Percentiles rank a stretch among this genome's conserved stretches.
phyloP scores from a whole-genome alignment of 805 yeast species.

The Candida germanica region DNA sequence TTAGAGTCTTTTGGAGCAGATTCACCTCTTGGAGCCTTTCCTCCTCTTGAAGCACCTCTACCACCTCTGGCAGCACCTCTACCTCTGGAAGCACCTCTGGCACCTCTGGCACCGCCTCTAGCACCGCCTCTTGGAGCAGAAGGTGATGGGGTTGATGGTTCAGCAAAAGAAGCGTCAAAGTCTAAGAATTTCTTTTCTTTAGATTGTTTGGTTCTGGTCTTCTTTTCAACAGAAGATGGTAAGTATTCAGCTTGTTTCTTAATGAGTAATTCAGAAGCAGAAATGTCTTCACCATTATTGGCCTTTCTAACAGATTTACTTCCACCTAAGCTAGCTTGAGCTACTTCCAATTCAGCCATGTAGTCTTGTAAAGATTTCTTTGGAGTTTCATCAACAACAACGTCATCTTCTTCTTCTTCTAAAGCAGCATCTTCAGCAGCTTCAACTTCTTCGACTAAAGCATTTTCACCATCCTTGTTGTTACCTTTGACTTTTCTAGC shows the following conservation, averaged over 20 bases:
- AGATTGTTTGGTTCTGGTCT: slow-evolving; percentile 64
- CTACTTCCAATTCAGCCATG: slow-evolving; percentile 62
- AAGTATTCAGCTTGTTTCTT: slow-evolving; percentile 62
- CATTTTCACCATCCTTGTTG: slow-evolving; percentile 68
- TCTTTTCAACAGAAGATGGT: slow-evolving; percentile 63
- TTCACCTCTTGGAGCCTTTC: slow-evolving; percentile 1
- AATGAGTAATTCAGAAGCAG: slow-evolving; percentile 54
- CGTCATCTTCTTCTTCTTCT: slow-evolving; percentile 49
- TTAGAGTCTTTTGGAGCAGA: slow-evolving; percentile 14
- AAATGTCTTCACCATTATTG: slow-evolving; percentile 55
- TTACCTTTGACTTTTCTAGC: slow-evolving; percentile 84
- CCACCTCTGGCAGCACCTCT: slow-evolving; percentile 23
- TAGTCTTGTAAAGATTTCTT: slow-evolving; percentile 81
- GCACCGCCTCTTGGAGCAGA: slow-evolving; percentile 18
- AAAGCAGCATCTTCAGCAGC: slow-evolving; percentile 37
- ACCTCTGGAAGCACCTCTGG: slow-evolving; percentile 17
- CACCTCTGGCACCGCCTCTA: slow-evolving; percentile 30
- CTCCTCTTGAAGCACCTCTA: slow-evolving; percentile 6
- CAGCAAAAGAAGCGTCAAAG: slow-evolving; percentile 68
- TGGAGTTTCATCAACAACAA: slow-evolving; percentile 36
- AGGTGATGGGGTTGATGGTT: slow-evolving; percentile 30
- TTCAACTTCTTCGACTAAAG: slow-evolving; percentile 64
- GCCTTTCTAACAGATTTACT: slow-evolving; percentile 43
- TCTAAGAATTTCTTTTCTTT: slow-evolving; percentile 82
- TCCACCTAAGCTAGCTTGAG: slow-evolving; percentile 39